Base-by-base conservation (phyloP, 140 eudicot genomes). In the Anethum foeniculum region DNA sequence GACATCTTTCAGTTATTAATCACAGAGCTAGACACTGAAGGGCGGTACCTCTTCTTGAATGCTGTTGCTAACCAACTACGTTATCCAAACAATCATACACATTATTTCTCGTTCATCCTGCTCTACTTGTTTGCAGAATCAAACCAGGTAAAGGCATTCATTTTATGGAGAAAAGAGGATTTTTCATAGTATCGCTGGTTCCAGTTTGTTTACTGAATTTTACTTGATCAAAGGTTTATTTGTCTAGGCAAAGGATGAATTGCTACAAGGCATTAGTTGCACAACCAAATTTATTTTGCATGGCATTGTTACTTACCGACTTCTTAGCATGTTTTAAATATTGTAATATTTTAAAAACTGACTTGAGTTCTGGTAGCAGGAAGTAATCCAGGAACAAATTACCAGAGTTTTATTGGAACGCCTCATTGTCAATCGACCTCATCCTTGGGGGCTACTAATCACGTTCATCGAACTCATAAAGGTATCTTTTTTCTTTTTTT, bases 31-130 rank as follows among this genome's bases (percentile, higher is more conserved):
- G 99, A 96, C 80, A 91, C 98, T 0, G 99, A 96, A 87, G 99
- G 99, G 39, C 98, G 99, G 15, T 96, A 96, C 84, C 91, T 93
- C 47, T 91, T 96, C 78, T 58, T 96, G 76, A 96, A 93, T 80
- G 99, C 99, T 0, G 83, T 96, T 83, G 99, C 97, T 23, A 96
- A 96, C 85, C 99, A 96, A 83, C 82, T 96, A 58, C 98, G 99
- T 60, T 96, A 92, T 83, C 99, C 99, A 27, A 96, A 96, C 88
- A 96, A 88, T 83, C 99, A 96, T 72, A 96, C 99, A 25, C 99
- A 93, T 77, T 96, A 91, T 88, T 96, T 96, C 86, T 96, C 99
- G 10, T 93, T 91, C 90, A 87, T 96, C 83, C 89, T 96, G 41
- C 98, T 96, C 67, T 93, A 84, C 88, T 85, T 96, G 79, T 96